Percentiles rank a stretch among this genome's conserved stretches.
Conservation (phyloP, 805 yeast species). For the Nakazawaea holstii region DNA sequence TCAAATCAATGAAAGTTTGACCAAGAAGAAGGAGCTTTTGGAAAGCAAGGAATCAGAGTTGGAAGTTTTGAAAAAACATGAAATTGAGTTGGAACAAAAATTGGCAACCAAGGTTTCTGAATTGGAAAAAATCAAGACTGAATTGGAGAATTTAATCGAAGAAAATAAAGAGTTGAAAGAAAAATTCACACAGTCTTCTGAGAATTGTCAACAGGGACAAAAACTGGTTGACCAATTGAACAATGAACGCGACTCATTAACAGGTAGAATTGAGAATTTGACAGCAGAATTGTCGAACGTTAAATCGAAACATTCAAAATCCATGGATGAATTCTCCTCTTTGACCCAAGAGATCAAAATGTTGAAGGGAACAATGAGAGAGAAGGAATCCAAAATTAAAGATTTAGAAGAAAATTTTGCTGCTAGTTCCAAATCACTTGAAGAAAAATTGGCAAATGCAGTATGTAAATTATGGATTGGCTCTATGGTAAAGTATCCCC, state of each 20-base stretch:
- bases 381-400: conserved; percentile 29
- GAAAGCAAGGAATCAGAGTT: conserved; percentile 44
- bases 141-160: conserved; percentile 19
- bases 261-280: conserved; percentile 16
- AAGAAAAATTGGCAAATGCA: conserved; percentile 26
- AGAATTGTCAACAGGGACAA: conserved; percentile 4
- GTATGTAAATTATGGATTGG: conserved; percentile 18
- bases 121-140: conserved; percentile 21
- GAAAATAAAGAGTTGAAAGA: conserved; percentile 20
- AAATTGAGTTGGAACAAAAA: conserved; percentile 18
- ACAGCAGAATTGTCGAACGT: conserved; percentile 12
- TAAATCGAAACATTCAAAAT: background rate
- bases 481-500: conserved; percentile 10
- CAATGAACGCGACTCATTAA: conserved; percentile 15
- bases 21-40: conserved; percentile 36
- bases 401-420: conserved; percentile 24
- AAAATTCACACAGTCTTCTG: conserved; percentile 1
- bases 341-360: conserved; percentile 25
- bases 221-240: conserved; percentile 13
- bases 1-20: conserved; percentile 27
- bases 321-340: conserved; percentile 9
- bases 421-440: conserved; percentile 27
- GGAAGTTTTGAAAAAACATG: conserved; percentile 23
- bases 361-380: conserved; percentile 21
- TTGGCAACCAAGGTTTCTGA: conserved; percentile 5